These are phyloP conservation scores for Volutella citrinella DNA, from an alignment of 2,329 filamentous ascomycete species.

Conservation along the genomic window DNA sequence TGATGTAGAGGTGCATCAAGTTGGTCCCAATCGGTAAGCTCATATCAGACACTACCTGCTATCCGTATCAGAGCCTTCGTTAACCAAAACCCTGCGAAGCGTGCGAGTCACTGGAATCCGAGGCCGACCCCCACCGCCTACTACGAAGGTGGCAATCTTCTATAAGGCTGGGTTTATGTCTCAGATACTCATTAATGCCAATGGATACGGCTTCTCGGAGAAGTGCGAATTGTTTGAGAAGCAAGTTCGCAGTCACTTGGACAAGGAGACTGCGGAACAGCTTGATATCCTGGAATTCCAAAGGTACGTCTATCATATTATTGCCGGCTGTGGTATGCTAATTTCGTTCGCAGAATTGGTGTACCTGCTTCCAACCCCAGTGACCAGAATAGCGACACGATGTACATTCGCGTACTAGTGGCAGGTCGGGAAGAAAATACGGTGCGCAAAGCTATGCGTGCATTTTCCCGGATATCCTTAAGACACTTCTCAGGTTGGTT, in stretches of 20 bases:
- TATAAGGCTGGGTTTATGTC: slow-evolving; percentile 47
- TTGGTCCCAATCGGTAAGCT: slow-evolving; percentile 31
- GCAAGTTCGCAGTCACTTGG: slow-evolving; percentile 43
- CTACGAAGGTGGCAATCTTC: slow-evolving; percentile 51
- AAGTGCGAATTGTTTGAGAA: slow-evolving; percentile 49
- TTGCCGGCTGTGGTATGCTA: background rate
- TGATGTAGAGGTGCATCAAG: slow-evolving; percentile 33
- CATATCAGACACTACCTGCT: too few species aligned
- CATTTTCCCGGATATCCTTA: too few species aligned
- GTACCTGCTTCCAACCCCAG: too few species aligned
- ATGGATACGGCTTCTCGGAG: slow-evolving; percentile 43
- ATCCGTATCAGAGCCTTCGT: too few species aligned
- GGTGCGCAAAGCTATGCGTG: too few species aligned
- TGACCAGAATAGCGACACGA: too few species aligned
- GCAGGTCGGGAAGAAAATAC: too few species aligned
- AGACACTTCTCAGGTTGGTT: background rate
- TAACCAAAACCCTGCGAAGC: too few species aligned
- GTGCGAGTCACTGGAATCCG: slow-evolving; percentile 39
- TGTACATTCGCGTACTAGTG: too few species aligned
- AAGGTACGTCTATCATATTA: background rate
- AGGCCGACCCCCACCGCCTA: slow-evolving; percentile 44
- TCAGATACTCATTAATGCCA: slow-evolving; percentile 42
- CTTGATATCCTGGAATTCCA: slow-evolving; percentile 15
- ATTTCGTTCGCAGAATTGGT: background rate
- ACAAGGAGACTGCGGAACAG: slow-evolving; percentile 31